Evolutionary conservation across 495 filamentous ascomycete genomes (phyloP), one percentile per base, ranked within the genome.

Genomic region (Terfezia boudieri): DNA sequence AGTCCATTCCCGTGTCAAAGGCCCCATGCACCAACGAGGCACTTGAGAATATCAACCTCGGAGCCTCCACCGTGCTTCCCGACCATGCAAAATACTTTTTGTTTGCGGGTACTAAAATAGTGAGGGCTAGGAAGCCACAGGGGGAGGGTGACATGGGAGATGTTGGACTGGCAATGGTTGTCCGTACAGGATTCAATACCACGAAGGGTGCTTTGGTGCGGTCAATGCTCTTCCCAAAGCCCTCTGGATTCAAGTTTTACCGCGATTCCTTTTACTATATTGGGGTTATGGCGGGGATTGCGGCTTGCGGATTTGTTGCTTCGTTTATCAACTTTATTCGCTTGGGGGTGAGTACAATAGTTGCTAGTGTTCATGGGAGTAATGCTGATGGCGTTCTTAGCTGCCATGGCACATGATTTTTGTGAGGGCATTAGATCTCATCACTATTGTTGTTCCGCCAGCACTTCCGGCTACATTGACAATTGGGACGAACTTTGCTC

Each of bases 211-310:
- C 90, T 37, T 70, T 99, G 10, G 87, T 99, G 57, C 83, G 92
- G 22, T 95, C 92, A 1, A 99, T 99, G 88, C 79, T 99, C 35
- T 96, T 99, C 64, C 92, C 92, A 0, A 96, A 95, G 61, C 92
- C 92, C 0, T 92, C 88, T 22, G 88, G 86, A 1, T 96, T 99
- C 74, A 95, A 90, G 61, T 96, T 99, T 63, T 96, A 99, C 64
- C 75, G 85, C 16, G 92, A 99, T 64, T 95, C 92, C 4, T 99
- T 99, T 64, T 80, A 87, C 23, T 99, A 96, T 64, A 95, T 99
- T 57, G 87, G 84, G 7, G 92, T 99, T 37, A 96, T 99, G 92
- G 89, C 74, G 49, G 67, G 77, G n/a, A 80, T 99, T 58, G 92
- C 92, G 26, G 63, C 79, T 50, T 63, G 94, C 53, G 92, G 92